Evolutionary conservation across 306 rosid species (phyloP).

Genomic region (Cucumis melo): DNA sequence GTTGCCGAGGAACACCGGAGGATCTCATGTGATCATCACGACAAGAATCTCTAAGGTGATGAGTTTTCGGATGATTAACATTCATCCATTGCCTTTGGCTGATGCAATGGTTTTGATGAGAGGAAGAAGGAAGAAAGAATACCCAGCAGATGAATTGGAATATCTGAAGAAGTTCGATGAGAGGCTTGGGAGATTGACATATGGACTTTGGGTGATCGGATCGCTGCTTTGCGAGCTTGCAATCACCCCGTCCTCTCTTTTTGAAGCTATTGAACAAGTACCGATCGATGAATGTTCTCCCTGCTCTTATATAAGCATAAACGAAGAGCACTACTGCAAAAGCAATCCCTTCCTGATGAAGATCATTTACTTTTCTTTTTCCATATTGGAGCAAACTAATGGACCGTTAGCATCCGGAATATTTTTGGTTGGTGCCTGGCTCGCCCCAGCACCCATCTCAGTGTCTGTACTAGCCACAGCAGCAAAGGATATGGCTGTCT

Average conservation of each 20-base stretch:
- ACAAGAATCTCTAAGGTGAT: conserved; percentile 45
- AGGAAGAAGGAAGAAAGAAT: conserved; percentile 64
- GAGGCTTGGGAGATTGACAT: conserved; percentile 56
- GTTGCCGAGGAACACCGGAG: conserved; percentile 69
- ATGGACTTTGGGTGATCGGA: conserved; percentile 61
- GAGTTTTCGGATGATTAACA: conserved; percentile 52
- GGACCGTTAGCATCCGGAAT: conserved; percentile 53
- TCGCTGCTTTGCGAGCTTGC: conserved; percentile 60
- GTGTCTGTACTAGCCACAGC: conserved; percentile 34
- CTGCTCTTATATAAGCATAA: conserved; percentile 30
- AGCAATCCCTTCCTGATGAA: conserved; percentile 66
- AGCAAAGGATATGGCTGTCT: conserved; percentile 36
- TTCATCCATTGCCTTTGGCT: conserved; percentile 38
- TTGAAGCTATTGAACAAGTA: conserved; percentile 48
- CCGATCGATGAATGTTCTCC: conserved; percentile 35
- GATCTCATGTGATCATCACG: conserved; percentile 71
- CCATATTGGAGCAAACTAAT: conserved; percentile 33
- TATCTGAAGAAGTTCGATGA: conserved; percentile 43
- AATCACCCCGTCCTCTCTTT: conserved; percentile 45
- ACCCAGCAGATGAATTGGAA: conserved; percentile 41
- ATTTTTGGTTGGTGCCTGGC: conserved; percentile 70
- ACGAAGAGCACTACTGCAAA: conserved; percentile 58
- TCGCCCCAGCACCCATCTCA: conserved; percentile 56
- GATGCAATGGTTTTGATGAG: conserved; percentile 63
- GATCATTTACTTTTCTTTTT: conserved; percentile 41